These are phyloP conservation scores for Knoxdaviesia proteae DNA, from an alignment of 2,329 filamentous ascomycete genomes.

Conservation along the genomic window DNA sequence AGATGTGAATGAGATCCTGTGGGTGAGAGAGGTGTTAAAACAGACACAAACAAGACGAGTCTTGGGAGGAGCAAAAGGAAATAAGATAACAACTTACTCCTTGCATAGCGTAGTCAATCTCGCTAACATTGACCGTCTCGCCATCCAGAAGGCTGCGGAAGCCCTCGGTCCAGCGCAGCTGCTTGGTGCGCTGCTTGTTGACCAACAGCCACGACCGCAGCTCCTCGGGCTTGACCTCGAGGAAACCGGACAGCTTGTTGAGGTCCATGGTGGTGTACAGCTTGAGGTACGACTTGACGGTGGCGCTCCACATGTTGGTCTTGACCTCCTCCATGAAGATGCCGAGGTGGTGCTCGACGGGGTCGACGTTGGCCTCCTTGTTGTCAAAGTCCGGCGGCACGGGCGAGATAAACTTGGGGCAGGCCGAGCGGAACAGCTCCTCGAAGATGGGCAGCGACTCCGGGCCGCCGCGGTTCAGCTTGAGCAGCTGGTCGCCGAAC, in stretches of 20 bases:
- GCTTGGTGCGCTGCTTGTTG: slow-evolving; percentile 96
- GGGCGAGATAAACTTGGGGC: slow-evolving; percentile 98
- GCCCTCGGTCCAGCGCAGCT: slow-evolving; percentile 81
- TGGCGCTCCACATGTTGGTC: slow-evolving; percentile 96
- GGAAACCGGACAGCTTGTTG: slow-evolving; percentile 91
- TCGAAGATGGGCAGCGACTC: slow-evolving; percentile 93
- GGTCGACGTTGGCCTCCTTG: slow-evolving; percentile 87
- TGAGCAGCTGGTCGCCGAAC: slow-evolving; percentile 94
- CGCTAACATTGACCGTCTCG: slow-evolving; percentile 79
- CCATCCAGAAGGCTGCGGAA: slow-evolving; percentile 67
- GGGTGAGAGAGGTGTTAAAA: slow-evolving; percentile 1
- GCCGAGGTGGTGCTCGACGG: slow-evolving; percentile 85
- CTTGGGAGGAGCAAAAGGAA: neutral
- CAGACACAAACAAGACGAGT: neutral
- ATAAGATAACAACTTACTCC: slow-evolving; percentile 39
- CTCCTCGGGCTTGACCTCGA: slow-evolving; percentile 93
- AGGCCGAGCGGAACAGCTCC: slow-evolving; percentile 93
- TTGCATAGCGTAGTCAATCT: slow-evolving; percentile 93
- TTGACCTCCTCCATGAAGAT: slow-evolving; percentile 99
- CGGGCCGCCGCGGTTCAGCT: slow-evolving; percentile 87
- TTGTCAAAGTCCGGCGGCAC: slow-evolving; percentile 96
- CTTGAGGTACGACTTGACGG: slow-evolving; percentile 94
- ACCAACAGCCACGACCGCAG: slow-evolving; percentile 83
- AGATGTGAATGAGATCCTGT: slow-evolving; percentile 92
- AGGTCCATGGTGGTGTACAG: slow-evolving; percentile 99